Evolutionary conservation across 2,329 filamentous ascomycete genomes (phyloP), one percentile per base, ranked within the genome.

Genomic region (Aspergillus sp.): DNA sequence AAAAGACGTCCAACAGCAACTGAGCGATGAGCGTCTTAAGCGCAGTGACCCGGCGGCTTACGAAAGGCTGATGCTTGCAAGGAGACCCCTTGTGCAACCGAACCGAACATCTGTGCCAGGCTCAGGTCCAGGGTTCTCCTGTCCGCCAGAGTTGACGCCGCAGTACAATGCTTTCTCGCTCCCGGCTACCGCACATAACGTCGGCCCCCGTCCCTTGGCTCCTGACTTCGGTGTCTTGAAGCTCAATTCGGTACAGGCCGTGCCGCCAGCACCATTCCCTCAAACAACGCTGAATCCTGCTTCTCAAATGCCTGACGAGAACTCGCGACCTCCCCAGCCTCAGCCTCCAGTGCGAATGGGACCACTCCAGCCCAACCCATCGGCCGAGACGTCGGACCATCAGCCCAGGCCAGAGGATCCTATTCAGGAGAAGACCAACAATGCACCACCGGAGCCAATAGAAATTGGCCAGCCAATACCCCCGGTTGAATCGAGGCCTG

Each of bases 1-100:
- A 7, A 61, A 59, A 26, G 71, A 78, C 28, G 74, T 75, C 1
- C 64, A 71, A 19, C 43, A 61, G 25, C 53, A 67, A 30, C 42
- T 67, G 5, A 47, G 53, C 20, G 57, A 68, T 24, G 55, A 66
- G 35, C 51, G 47, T 15, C 49, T 68, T 7, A 52, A 49, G 35
- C 55, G 61, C 28, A 55, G 48, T 5, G 46, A 67, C 33, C 60
- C 56, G 8, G 48, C 15, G 3, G 58, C 53, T 2, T 62, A 52
- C 33, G 32, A 41, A n/a, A 40, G 35, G 26, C 42, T 45, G 32
- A 33, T 55, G 16, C 8, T 4, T 6, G 41, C 49, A 32, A 45
- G 38, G n/a, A 22, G 19, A 22, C 19, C 5, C 6, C n/a, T n/a
- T n/a, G n/a, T n/a, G n/a, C n/a, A n/a, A n/a, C n/a, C n/a, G 19